These are phyloP conservation scores for Lecanosticta acicola DNA, from an alignment of 2,329 filamentous ascomycete genomes.

Conservation along the genomic window DNA sequence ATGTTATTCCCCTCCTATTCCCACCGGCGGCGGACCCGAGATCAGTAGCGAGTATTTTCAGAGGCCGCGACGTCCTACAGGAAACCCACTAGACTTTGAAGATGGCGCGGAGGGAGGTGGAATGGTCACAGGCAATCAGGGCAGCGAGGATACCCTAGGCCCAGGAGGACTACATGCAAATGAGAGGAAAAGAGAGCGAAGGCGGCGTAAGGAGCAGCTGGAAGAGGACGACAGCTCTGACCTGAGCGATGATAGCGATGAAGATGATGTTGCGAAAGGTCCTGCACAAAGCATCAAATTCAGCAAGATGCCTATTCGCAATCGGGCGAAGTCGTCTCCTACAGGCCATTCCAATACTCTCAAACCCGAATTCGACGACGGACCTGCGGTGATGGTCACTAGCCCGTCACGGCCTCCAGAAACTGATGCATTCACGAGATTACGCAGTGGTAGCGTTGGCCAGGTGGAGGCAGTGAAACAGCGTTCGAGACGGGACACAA, in stretches of 20 bases:
- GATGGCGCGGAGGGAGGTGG: constrained; percentile 69
- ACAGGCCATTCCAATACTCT: constrained; percentile 14
- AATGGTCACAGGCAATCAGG: constrained; percentile 62
- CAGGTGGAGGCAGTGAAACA: constrained; percentile 59
- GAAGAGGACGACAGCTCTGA: constrained; percentile 84
- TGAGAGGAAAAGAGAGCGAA: constrained; percentile 53
- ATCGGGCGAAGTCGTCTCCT: constrained; percentile 82
- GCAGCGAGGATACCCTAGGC: constrained; percentile 61
- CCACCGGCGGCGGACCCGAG: constrained; percentile 56
- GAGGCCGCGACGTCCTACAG: constrained; percentile 39
- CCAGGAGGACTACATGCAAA: constrained; percentile 46
- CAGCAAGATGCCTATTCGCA: constrained; percentile 85
- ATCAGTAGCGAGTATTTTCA: constrained; percentile 66
- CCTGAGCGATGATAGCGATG: constrained; percentile 76
- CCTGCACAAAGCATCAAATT: constrained; percentile 91
- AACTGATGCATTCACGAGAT: constrained; percentile 36
- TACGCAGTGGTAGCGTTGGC: constrained; percentile 64
- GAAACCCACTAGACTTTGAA: constrained; percentile 37
- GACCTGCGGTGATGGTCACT: constrained; percentile 35
- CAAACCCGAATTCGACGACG: constrained; percentile 16
- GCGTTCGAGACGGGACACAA: constrained; percentile 66
- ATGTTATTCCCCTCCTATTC: constrained; percentile 80
- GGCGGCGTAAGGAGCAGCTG: constrained; percentile 66
- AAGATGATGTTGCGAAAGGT: constrained; percentile 60
- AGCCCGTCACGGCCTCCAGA: constrained; percentile 40